These are phyloP conservation scores for Hygrocybe coccinea DNA, from an alignment of 768 basidiomycete species.

Conservation along the genomic window DNA sequence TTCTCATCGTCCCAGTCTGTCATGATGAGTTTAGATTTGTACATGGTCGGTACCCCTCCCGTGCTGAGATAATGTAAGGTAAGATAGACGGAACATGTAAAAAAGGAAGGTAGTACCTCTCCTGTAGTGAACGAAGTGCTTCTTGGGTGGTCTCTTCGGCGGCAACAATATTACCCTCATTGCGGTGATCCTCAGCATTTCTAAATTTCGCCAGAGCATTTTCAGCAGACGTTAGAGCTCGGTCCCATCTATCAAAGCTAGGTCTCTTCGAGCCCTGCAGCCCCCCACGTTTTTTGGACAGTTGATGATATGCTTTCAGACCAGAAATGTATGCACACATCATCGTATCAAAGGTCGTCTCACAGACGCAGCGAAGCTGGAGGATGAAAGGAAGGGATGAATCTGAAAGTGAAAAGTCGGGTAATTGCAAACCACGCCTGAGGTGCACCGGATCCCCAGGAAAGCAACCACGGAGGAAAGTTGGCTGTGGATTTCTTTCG, in stretches of 20 bases:
- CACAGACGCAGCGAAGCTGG: slow-evolving; percentile 20
- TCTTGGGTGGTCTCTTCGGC: slow-evolving; percentile 13
- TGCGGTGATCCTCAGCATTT: slow-evolving; percentile 16
- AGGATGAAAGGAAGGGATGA: slow-evolving; percentile 20
- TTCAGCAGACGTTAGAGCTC: slow-evolving; percentile 15
- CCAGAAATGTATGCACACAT: slow-evolving; percentile 18
- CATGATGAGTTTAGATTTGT: slow-evolving; percentile 17
- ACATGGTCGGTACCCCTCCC: slow-evolving; percentile 11
- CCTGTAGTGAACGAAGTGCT: slow-evolving; percentile 9
- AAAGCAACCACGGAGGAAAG: slow-evolving; percentile 23
- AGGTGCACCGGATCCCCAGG: slow-evolving; percentile 19
- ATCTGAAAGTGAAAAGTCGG: slow-evolving; percentile 13
- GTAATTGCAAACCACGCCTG: slow-evolving; percentile 19
- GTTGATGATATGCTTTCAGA: slow-evolving; percentile 13
- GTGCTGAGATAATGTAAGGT: slow-evolving; percentile 15
- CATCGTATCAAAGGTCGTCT: slow-evolving; percentile 19
- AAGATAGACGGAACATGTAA: slow-evolving; percentile 10
- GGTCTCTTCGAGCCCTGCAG: slow-evolving; percentile 6
- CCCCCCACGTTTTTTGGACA: slow-evolving; percentile 9
- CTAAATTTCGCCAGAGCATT: slow-evolving; percentile 18
- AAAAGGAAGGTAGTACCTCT: slow-evolving; percentile 14
- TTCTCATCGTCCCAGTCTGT: slow-evolving; percentile 15
- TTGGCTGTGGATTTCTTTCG: slow-evolving; percentile 10
- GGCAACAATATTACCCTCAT: slow-evolving; percentile 15
- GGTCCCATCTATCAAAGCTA: slow-evolving; percentile 14